phyloP scores from a whole-genome alignment of 495 filamentous ascomycete species.

The Penicillium goetzii region DNA sequence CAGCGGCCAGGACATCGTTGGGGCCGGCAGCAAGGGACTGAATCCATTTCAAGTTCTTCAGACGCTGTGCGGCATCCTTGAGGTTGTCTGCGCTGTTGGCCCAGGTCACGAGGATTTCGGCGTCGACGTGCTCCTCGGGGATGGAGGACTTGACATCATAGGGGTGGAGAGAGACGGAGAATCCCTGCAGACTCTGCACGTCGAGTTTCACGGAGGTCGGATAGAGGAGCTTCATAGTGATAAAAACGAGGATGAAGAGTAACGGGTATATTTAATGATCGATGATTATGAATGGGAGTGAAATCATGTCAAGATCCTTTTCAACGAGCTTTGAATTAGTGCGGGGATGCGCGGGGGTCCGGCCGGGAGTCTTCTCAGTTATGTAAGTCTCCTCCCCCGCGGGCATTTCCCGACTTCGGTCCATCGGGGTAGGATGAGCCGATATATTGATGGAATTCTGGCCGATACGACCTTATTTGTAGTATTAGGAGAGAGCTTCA shows the following conservation, averaged over 20 bases:
- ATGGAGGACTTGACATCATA: slow-evolving; percentile 59
- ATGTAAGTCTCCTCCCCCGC: neutral
- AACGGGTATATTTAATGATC: neutral
- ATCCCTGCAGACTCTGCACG: slow-evolving; percentile 53
- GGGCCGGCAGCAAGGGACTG: slow-evolving; percentile 64
- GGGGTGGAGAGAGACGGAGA: slow-evolving; percentile 52
- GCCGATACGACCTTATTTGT: neutral
- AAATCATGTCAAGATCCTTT: neutral
- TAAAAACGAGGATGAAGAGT: neutral
- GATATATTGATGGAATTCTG: neutral
- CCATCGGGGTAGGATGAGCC: neutral
- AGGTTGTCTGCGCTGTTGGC: slow-evolving; percentile 57
- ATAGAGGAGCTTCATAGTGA: slow-evolving; percentile 63
- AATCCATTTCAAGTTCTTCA: slow-evolving; percentile 61
- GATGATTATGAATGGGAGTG: neutral
- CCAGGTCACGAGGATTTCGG: slow-evolving; percentile 61
- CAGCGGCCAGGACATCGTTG: slow-evolving; percentile 61
- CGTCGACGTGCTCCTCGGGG: slow-evolving; percentile 55
- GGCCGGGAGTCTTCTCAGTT: neutral
- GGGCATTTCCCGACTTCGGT: neutral
- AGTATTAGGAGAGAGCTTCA: neutral
- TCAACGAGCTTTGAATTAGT: neutral
- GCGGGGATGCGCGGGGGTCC: slow-evolving; percentile 5
- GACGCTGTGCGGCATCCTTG: slow-evolving; percentile 48
- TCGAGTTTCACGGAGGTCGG: slow-evolving; percentile 60